These are phyloP conservation scores for Musa itinerans DNA, from an alignment of 176 grass and related monocot genomes.

Conservation along the genomic window DNA sequence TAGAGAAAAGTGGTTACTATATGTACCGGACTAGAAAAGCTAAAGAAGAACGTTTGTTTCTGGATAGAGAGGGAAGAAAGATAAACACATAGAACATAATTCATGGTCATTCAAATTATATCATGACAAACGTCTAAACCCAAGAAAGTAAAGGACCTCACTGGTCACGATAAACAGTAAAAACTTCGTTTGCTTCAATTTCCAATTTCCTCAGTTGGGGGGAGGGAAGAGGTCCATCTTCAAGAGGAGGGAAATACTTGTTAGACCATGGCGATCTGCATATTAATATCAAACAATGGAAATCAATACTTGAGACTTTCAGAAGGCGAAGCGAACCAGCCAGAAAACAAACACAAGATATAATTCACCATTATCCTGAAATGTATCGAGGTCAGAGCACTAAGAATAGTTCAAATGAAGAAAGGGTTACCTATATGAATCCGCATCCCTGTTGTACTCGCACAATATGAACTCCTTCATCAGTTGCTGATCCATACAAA, in stretches of 20 bases:
- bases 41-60: not conserved
- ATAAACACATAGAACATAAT: not conserved
- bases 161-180: slow-evolving; percentile 90
- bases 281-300: slow-evolving; percentile 8
- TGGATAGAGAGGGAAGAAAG: no score
- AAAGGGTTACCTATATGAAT: slow-evolving; percentile 62
- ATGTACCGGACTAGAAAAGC: not conserved
- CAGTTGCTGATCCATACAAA: slow-evolving; percentile 65
- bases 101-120: not conserved
- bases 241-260: slow-evolving; percentile 73
- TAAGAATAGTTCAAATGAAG: not conserved
- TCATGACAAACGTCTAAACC: slow-evolving; percentile 7
- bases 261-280: slow-evolving; percentile 97
- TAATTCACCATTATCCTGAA: not conserved
- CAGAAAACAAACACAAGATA: not conserved
- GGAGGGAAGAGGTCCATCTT: slow-evolving; percentile 82
- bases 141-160: slow-evolving; percentile 34
- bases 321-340: not conserved
- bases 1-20: not conserved
- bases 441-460: slow-evolving; percentile 90
- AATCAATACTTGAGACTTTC: not conserved
- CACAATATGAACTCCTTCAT: slow-evolving; percentile 91
- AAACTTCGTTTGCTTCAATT: slow-evolving; percentile 87
- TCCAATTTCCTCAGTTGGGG: slow-evolving; percentile 68
- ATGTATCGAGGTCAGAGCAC: not conserved